Conservation (phyloP, 306 rosid genomes). For the Potentilla sterilis region DNA sequence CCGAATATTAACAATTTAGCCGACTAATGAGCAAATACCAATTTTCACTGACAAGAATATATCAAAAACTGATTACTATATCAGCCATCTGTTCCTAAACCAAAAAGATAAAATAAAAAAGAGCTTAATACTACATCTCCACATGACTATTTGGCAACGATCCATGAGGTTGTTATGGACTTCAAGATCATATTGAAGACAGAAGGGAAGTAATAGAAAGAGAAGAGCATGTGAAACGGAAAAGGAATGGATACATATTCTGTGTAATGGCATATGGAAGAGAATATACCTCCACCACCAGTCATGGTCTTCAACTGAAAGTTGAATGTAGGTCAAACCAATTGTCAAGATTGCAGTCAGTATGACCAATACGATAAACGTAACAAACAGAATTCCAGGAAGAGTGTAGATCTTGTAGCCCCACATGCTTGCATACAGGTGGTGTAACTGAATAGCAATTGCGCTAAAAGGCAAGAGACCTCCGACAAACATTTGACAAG, state of each 20-base stretch:
- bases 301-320: conserved; percentile 81
- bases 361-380: conserved; percentile 46
- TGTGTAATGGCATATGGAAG: not conserved
- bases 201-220: not conserved
- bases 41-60: not conserved
- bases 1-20: not conserved
- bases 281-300: conserved; percentile 94
- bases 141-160: not conserved
- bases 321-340: conserved; percentile 75
- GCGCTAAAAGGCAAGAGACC: conserved; percentile 83
- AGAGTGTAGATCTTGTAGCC: conserved; percentile 76
- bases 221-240: not conserved
- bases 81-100: not conserved
- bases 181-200: not conserved
- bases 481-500: conserved; percentile 71
- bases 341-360: conserved; percentile 55
- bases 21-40: not conserved
- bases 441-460: conserved; percentile 61
- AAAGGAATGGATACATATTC: not conserved
- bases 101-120: not conserved
- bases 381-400: conserved; percentile 58
- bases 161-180: not conserved
- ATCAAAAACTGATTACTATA: not conserved
- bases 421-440: conserved; percentile 74
- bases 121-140: not conserved